Percentiles rank a stretch among this genome's conserved stretches.
These are phyloP conservation scores for Thalassiosira ordinaria DNA, from an alignment of 352 stramenopile genomes.

Conservation along the genomic window DNA sequence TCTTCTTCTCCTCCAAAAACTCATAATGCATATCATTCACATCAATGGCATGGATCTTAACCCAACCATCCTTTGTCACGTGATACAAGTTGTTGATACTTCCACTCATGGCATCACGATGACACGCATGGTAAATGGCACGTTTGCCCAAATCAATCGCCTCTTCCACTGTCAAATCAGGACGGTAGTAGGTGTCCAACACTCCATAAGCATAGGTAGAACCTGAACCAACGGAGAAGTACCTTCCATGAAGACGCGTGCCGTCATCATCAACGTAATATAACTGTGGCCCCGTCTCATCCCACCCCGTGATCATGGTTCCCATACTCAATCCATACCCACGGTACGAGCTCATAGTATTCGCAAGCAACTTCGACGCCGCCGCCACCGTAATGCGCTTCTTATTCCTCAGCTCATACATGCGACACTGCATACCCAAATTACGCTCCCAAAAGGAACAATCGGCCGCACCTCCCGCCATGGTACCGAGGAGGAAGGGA, in stretches of 20 bases:
- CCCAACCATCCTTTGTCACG: constrained; percentile 97
- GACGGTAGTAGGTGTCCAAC: constrained; percentile 96
- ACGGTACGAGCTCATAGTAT: constrained; percentile 96
- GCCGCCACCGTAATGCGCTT: constrained; percentile 98
- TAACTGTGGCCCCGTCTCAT: constrained; percentile 96
- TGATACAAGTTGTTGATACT: constrained; percentile 97
- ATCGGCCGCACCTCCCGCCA: constrained; percentile 98
- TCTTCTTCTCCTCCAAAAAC: constrained; percentile 87
- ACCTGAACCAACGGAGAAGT: constrained; percentile 98
- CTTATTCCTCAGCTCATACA: constrained; percentile 99
- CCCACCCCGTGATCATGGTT: constrained; percentile 99
- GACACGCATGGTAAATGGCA: constrained; percentile 99
- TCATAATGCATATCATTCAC: constrained; percentile 98
- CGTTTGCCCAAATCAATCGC: constrained; percentile 98
- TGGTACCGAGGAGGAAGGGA: constrained; percentile 98
- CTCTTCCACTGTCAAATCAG: constrained; percentile 96
- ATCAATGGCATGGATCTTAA: constrained; percentile 96
- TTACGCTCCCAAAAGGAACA: constrained; percentile 99
- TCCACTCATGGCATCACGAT: constrained; percentile 98
- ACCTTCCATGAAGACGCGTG: constrained; percentile 96
- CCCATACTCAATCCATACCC: constrained; percentile 93
- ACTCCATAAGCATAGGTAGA: constrained; percentile 99
- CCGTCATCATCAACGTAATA: constrained; percentile 99
- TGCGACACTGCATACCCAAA: constrained; percentile 92
- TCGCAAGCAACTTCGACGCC: constrained; percentile 98